phyloP scores from a whole-genome alignment of 1,284 basidiomycete species.

The Athelia sp. region DNA sequence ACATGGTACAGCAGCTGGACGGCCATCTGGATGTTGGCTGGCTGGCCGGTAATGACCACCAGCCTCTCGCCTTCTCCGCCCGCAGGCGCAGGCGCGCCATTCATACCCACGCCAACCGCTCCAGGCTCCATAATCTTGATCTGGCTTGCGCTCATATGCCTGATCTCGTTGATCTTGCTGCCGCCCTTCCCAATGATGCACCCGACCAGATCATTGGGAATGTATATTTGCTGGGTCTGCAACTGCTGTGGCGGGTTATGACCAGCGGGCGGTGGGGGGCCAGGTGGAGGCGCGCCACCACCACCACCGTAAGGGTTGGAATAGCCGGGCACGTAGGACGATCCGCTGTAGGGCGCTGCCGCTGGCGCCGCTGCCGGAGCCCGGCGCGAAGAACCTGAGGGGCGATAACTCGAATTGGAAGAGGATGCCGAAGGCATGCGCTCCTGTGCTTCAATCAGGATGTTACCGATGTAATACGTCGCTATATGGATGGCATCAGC shows the following conservation, averaged over 20 bases:
- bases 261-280: conserved; percentile 14
- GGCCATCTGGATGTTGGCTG: conserved; percentile 94
- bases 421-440: conserved; percentile 63
- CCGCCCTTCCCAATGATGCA: conserved; percentile 99
- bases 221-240: conserved; percentile 98
- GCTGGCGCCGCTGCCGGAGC: conserved; percentile 23
- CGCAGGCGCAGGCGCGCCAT: conserved; percentile 61
- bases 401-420: conserved; percentile 52
- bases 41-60: conserved; percentile 93
- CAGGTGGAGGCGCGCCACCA: conserved; percentile 10
- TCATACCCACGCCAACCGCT: conserved; percentile 61
- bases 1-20: conserved; percentile 92
- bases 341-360: conserved; percentile 39
- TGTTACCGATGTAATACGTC: conserved; percentile 97
- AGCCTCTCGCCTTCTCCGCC: conserved; percentile 81
- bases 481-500: conserved; percentile 99
- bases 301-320: conserved; percentile 39
- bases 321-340: conserved; percentile 70
- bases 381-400: conserved; percentile 46
- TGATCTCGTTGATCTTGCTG: conserved; percentile 98
- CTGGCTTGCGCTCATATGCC: conserved; percentile 89
- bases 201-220: conserved; percentile 96
- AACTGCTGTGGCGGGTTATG: conserved; percentile 50
- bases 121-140: conserved; percentile 99
- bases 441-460: conserved; percentile 93